Evolutionary conservation across 495 filamentous ascomycete genomes (phyloP).

Genomic region (Astrothelium subdiscretum): DNA sequence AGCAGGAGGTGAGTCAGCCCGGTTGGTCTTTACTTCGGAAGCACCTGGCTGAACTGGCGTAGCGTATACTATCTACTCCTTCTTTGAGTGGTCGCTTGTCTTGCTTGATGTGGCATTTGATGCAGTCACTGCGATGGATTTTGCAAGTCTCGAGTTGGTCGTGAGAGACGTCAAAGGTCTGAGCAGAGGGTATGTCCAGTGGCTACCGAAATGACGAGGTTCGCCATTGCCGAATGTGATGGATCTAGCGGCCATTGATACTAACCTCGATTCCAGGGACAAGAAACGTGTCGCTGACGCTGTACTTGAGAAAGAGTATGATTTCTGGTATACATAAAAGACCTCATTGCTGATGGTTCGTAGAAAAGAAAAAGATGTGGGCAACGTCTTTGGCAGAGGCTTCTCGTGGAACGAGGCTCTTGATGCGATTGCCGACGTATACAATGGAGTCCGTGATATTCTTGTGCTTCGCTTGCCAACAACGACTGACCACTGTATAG

Average conservation of each 20-base stretch:
- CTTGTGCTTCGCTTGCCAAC: background rate
- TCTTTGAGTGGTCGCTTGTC: conserved; percentile 96
- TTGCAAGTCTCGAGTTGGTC: conserved; percentile 77
- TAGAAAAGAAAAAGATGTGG: conserved; percentile 69
- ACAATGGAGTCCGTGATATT: conserved; percentile 62
- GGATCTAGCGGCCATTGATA: background rate
- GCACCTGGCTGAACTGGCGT: conserved; percentile 6
- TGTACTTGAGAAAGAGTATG: conserved; percentile 81
- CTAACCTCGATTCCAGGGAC: conserved; percentile 34
- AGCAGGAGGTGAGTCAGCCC: conserved; percentile 62
- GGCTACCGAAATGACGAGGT: conserved; percentile 71
- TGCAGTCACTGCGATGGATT: conserved; percentile 92
- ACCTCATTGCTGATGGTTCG: conserved; percentile 13
- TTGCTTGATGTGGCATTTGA: conserved; percentile 94
- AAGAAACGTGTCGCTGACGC: conserved; percentile 54
- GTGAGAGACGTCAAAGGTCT: conserved; percentile 79
- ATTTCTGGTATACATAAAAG: conserved; percentile 3
- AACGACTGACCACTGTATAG: conserved; percentile 36
- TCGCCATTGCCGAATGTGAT: conserved; percentile 11
- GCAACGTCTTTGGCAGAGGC: conserved; percentile 53
- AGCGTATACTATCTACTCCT: conserved; percentile 98
- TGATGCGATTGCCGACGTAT: conserved; percentile 79
- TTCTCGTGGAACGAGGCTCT: conserved; percentile 67
- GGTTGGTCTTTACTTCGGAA: background rate
- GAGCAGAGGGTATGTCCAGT: conserved; percentile 98